Conservation (phyloP, 139 green algal species). For the Choricystis sp. region DNA sequence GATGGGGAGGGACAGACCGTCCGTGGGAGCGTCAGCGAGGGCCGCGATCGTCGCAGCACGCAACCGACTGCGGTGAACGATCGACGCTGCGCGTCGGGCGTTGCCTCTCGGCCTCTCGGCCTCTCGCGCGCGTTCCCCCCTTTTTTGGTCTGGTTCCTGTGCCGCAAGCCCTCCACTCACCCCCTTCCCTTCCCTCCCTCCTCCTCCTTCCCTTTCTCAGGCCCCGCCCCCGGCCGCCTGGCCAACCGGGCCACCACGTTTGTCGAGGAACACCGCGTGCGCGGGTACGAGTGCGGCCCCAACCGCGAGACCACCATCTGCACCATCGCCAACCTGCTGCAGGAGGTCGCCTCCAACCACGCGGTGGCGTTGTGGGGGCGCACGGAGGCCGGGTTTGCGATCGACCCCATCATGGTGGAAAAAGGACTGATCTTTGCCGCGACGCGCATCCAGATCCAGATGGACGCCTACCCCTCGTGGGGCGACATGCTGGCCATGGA, state of each 20-base stretch:
- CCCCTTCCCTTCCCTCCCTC: no score
- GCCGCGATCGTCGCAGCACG: no score
- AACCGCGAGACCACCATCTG: constrained; percentile 54
- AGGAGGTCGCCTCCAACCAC: constrained; percentile 79
- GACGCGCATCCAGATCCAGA: constrained; percentile 77
- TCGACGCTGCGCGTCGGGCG: no score
- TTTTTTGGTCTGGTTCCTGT: no score
- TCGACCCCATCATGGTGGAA: constrained; percentile 44
- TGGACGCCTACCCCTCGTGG: constrained; percentile 81
- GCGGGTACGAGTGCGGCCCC: constrained; percentile 62
- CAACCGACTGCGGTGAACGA: no score
- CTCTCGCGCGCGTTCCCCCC: no score
- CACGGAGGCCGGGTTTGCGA: constrained; percentile 61
- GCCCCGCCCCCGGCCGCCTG: no score
- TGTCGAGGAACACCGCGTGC: constrained; percentile 39
- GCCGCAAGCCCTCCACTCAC: no score
- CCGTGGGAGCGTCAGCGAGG: no score
- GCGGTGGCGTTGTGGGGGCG: constrained; percentile 71
- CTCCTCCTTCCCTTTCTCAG: no score
- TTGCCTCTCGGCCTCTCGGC: no score
- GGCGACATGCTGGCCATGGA: constrained; percentile 56
- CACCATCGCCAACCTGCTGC: constrained; percentile 70
- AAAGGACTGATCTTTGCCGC: constrained; percentile 72
- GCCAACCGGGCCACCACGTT: constrained; percentile 13
- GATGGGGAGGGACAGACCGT: no score